Conservation (phyloP, 2,329 filamentous ascomycete species). For the Neurospora crassa region DNA sequence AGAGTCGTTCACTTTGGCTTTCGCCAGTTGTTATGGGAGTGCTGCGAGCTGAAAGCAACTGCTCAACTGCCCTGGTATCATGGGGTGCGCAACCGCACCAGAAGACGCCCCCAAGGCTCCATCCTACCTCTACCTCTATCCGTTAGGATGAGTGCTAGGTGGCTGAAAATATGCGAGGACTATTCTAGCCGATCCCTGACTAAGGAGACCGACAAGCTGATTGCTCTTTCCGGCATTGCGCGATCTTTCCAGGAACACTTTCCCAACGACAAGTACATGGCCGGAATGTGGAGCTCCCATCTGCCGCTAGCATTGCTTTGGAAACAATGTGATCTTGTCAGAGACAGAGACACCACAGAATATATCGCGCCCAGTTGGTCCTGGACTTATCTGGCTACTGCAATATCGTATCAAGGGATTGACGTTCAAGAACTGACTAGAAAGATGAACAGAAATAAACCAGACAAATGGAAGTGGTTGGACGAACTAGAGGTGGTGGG, state of each 20-base stretch:
- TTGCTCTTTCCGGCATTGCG: neutral
- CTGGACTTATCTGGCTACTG: neutral
- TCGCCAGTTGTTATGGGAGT: neutral
- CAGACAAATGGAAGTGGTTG: neutral
- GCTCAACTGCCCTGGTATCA: neutral
- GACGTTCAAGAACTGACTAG: no score
- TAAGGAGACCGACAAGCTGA: neutral
- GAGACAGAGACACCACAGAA: neutral
- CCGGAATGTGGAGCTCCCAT: neutral
- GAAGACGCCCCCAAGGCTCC: no score
- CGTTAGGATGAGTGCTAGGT: rapidly evolving
- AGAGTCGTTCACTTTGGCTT: neutral
- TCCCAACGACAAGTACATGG: neutral
- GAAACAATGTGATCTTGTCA: rapidly evolving
- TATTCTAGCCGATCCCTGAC: neutral
- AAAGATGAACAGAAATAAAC: no score
- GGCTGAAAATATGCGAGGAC: rapidly evolving
- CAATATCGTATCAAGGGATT: no score
- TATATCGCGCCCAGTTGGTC: neutral
- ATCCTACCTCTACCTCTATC: neutral
- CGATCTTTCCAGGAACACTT: neutral
- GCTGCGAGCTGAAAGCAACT: neutral
- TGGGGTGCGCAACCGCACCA: no score
- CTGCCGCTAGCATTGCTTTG: neutral
- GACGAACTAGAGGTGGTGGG: neutral